These are phyloP conservation scores for Rosa lucieae DNA, from an alignment of 306 rosid species.

Conservation along the genomic window DNA sequence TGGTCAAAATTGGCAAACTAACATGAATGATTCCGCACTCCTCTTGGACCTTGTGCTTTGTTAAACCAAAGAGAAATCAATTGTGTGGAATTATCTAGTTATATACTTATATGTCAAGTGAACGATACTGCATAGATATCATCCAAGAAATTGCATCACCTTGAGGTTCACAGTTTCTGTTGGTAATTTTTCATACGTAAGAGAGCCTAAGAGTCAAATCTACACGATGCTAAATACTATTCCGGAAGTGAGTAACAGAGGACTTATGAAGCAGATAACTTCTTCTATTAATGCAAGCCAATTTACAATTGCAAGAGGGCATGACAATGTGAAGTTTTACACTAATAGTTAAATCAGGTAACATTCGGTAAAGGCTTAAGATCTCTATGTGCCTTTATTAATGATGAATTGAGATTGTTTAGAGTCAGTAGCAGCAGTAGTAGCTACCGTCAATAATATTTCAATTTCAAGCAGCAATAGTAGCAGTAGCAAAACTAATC, in stretches of 20 bases:
- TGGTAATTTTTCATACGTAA: background rate
- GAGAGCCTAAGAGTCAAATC: background rate
- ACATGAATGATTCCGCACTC: conserved; percentile 27
- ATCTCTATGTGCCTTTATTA: too few relatives aligned
- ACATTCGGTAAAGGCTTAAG: background rate
- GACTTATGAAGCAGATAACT: background rate
- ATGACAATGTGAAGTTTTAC: background rate
- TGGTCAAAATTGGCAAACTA: too few relatives aligned
- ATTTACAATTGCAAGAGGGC: background rate
- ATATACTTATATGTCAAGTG: too few relatives aligned
- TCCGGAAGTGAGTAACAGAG: background rate
- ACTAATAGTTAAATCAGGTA: background rate
- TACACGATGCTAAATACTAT: background rate
- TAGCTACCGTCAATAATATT: too few relatives aligned
- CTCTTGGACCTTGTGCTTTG: conserved; percentile 70
- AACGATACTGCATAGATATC: background rate
- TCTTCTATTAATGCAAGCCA: background rate
- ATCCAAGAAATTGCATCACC: background rate
- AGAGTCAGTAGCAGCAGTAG: too few relatives aligned
- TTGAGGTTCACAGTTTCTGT: background rate
- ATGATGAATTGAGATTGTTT: too few relatives aligned
- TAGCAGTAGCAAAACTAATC: too few relatives aligned
- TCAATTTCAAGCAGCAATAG: too few relatives aligned
- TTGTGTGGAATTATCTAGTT: background rate
- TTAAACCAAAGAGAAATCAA: conserved; percentile 27